A percentile compares a stretch with the other conserved stretches of the same genome.
phyloP scores from a whole-genome alignment of 192 early-diverging fungal genomes.

The Chytriomyces sp. region DNA sequence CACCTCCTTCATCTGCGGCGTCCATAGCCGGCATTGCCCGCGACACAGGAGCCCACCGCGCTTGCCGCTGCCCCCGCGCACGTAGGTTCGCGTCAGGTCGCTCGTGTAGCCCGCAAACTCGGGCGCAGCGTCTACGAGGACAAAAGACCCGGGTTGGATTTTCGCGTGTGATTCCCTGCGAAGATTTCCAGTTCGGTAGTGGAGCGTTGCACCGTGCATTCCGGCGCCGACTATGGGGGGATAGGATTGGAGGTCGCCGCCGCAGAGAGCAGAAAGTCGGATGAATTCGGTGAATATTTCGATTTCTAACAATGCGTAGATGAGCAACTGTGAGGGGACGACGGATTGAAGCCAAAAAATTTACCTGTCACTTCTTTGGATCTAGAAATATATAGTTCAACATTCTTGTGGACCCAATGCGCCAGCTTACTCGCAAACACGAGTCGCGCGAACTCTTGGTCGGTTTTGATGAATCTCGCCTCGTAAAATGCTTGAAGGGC shows the following conservation, averaged over 20 bases:
- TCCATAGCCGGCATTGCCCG: too few species aligned
- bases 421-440: slow-evolving; percentile 60
- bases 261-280: slow-evolving; percentile 59
- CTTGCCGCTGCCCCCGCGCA: background rate
- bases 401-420: slow-evolving; percentile 37
- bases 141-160: slow-evolving; percentile 44
- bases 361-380: background rate
- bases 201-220: slow-evolving; percentile 76
- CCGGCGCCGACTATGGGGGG: slow-evolving; percentile 83
- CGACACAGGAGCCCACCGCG: too few species aligned
- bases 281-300: slow-evolving; percentile 77
- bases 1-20: slow-evolving; percentile 29
- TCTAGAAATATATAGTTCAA: slow-evolving; percentile 49
- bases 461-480: slow-evolving; percentile 79
- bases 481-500: slow-evolving; percentile 68
- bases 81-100: slow-evolving; percentile 84
- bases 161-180: slow-evolving; percentile 27
- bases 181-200: slow-evolving; percentile 81
- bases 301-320: slow-evolving; percentile 58
- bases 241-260: slow-evolving; percentile 58
- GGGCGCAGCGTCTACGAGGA: slow-evolving; percentile 87
- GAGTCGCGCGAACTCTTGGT: slow-evolving; percentile 71
- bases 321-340: background rate
- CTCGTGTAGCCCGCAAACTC: slow-evolving; percentile 78
- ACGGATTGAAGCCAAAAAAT: background rate